Conservation (phyloP, 306 rosid species). For the Dalbergia oliveri region DNA sequence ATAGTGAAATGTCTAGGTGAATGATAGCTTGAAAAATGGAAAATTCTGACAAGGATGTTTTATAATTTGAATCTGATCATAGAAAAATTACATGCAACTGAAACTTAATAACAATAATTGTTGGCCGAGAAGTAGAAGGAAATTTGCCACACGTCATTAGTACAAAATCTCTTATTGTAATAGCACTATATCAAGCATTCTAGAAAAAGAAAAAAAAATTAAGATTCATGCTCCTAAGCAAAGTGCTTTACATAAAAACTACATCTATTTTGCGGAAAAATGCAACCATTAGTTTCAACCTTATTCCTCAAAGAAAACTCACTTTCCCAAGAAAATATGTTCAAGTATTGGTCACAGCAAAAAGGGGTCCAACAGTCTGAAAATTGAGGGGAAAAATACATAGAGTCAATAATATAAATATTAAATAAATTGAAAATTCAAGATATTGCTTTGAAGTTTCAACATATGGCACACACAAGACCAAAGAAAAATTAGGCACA, state of each 20-base stretch:
- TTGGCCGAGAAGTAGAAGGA: neutral
- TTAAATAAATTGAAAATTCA: too few species aligned
- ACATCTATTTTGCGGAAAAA: neutral
- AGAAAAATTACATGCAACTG: too few species aligned
- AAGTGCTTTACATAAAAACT: too few species aligned
- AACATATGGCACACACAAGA: too few species aligned
- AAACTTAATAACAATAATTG: neutral
- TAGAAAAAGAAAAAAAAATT: too few species aligned
- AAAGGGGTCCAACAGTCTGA: neutral
- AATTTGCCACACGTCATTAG: too few species aligned
- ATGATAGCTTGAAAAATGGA: neutral
- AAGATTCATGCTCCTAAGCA: neutral
- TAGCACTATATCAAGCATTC: neutral
- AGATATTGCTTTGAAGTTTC: slow-evolving; percentile 19
- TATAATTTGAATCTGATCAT: neutral
- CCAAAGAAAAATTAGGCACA: too few species aligned
- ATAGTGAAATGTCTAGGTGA: neutral
- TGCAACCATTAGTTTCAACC: neutral
- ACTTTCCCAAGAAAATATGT: neutral
- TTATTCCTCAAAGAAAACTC: neutral
- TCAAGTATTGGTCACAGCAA: neutral
- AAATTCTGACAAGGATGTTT: neutral
- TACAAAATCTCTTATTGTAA: too few species aligned
- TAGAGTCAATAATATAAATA: too few species aligned
- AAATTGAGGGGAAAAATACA: too few species aligned